Conservation (phyloP, 2,329 filamentous ascomycete species). For the Fusarium palustre region DNA sequence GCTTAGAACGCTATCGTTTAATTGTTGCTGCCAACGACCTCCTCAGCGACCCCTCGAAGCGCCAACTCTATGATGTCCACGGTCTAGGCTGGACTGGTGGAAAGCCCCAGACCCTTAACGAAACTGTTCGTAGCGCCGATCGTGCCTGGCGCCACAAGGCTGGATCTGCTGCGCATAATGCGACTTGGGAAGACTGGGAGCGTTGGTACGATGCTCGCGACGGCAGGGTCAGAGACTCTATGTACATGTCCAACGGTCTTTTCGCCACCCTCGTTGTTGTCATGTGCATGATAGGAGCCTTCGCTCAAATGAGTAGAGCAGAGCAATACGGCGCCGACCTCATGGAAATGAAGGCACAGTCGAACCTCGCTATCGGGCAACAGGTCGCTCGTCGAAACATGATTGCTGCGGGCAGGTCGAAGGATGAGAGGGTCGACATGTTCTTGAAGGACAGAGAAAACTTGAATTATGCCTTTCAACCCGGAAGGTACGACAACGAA, state of each 20-base stretch:
- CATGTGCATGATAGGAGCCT: constrained; percentile 75
- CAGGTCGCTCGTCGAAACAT: constrained; percentile 66
- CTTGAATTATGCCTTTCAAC: constrained; percentile 49
- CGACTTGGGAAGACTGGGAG: constrained; percentile 99
- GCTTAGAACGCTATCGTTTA: constrained; percentile 90
- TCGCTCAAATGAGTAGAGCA: constrained; percentile 78
- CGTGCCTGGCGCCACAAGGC: constrained; percentile 62
- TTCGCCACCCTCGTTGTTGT: constrained; percentile 78
- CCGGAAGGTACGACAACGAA: constrained; percentile 48
- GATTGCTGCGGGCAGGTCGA: constrained; percentile 63
- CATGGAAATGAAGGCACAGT: constrained; percentile 73
- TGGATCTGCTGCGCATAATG: constrained; percentile 72
- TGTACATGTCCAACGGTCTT: constrained; percentile 81
- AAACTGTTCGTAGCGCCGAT: constrained; percentile 54
- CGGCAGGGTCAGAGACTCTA: constrained; percentile 59
- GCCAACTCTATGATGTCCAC: constrained; percentile 83
- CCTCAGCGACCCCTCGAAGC: constrained; percentile 82
- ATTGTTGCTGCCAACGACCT: constrained; percentile 90
- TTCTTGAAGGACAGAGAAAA: constrained; percentile 81
- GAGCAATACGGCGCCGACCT: constrained; percentile 70
- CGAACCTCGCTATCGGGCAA: constrained; percentile 73
- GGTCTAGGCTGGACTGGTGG: constrained; percentile 82
- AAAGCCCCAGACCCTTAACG: constrained; percentile 64
- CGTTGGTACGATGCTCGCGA: constrained; percentile 73
- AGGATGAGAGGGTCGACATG: constrained; percentile 76